A percentile compares a stretch with the other conserved stretches of the same genome.
These are phyloP conservation scores for Ophiocordyceps sinensis DNA, from an alignment of 2,329 filamentous ascomycete genomes.

Conservation along the genomic window DNA sequence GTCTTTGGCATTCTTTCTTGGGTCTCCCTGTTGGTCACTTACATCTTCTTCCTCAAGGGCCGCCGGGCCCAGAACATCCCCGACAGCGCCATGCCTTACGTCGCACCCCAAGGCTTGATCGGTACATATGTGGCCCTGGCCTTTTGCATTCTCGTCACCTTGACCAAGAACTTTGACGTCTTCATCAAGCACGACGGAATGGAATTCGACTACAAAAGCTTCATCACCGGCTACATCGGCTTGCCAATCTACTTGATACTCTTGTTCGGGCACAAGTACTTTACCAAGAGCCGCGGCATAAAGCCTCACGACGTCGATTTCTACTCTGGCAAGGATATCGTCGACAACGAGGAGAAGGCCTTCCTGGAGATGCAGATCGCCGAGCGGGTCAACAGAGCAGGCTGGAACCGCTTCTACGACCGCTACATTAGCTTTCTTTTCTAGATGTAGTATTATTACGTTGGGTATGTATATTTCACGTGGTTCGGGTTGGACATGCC, in stretches of 20 bases:
- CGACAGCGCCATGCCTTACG: conserved; percentile 43
- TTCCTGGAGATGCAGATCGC: conserved; percentile 36
- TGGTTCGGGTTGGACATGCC: no score
- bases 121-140: conserved; percentile 55
- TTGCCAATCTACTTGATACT: conserved; percentile 60
- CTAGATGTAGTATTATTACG: no score
- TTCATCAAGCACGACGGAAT: conserved; percentile 42
- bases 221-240: conserved; percentile 64
- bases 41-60: conserved; percentile 51
- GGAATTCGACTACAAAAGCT: conserved; percentile 57
- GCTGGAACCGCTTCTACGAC: conserved; percentile 21
- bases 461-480: no score
- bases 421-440: conserved; percentile 23
- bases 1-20: conserved; percentile 53
- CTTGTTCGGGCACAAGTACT: conserved; percentile 53
- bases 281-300: conserved; percentile 38
- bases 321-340: conserved; percentile 57
- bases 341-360: conserved; percentile 58
- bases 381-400: conserved; percentile 11
- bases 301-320: conserved; percentile 49
- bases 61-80: conserved; percentile 45
- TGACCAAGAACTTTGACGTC: conserved; percentile 73
- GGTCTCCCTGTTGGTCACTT: conserved; percentile 53
- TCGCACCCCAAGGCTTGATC: conserved; percentile 54
- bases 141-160: conserved; percentile 57